Evolutionary conservation across 306 rosid species (phyloP).

Genomic region (Albizia julibrissin): DNA sequence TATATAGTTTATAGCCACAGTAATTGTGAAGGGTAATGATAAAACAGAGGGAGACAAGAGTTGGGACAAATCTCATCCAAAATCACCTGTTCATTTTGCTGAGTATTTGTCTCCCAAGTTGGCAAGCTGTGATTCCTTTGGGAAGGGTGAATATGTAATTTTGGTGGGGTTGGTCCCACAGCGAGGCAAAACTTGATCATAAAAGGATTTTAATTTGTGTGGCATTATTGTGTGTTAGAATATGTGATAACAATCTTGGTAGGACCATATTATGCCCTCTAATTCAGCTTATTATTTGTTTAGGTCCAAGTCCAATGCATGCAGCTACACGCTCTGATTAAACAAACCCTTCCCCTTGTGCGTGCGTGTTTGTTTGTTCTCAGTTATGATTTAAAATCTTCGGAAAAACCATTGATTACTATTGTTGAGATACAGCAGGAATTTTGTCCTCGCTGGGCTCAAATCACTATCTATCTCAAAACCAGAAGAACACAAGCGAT

Average conservation of each 20-base stretch:
- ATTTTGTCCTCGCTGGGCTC: neutral
- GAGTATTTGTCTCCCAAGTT: conserved; percentile 41
- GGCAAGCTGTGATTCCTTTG: conserved; percentile 44
- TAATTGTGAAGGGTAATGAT: neutral
- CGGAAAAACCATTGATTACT: neutral
- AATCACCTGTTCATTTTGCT: conserved; percentile 42
- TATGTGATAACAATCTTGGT: conserved; percentile 43
- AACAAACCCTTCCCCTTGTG: conserved; percentile 19
- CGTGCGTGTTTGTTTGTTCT: neutral
- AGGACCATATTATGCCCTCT: conserved; percentile 42
- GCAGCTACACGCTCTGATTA: conserved; percentile 34
- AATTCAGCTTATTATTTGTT: conserved; percentile 44
- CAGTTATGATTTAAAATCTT: neutral
- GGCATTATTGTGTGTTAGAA: conserved; percentile 40
- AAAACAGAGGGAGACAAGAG: conserved; percentile 40
- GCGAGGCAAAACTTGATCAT: conserved; percentile 32
- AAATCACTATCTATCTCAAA: neutral
- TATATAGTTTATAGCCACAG: neutral
- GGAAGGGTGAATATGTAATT: conserved; percentile 30
- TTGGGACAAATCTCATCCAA: conserved; percentile 69
- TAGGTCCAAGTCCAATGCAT: conserved; percentile 59
- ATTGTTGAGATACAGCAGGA: neutral
- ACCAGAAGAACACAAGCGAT: neutral
- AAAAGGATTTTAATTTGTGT: conserved; percentile 33
- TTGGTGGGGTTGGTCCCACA: conserved; percentile 31